Evolutionary conservation across 1,284 basidiomycete species (phyloP), one percentile per base, ranked within the genome.

Genomic region (Fomes fomentarius): DNA sequence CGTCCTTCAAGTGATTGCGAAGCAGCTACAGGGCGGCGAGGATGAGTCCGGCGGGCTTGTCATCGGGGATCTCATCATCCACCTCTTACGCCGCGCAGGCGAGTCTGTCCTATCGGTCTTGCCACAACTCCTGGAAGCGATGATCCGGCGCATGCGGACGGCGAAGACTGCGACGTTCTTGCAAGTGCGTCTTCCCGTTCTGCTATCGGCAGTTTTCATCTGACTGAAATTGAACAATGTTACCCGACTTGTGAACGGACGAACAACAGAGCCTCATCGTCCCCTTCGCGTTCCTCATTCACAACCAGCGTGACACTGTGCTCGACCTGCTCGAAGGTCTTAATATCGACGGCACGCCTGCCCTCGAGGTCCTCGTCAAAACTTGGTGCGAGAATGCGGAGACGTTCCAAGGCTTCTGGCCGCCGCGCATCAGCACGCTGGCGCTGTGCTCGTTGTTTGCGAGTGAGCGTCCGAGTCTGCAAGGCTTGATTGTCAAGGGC

Each of bases 311-410:
- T 26, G 86, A 92, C 62, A 85, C 84, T 1, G 87, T 94, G 2
- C 76, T 97, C 19, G 74, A 81, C 15, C 78, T 96, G 24, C 79
- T 97, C 30, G 89, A 93, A 61, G 75, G 80, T 5, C 86, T 84
- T 58, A 72, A 71, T 7, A 68, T 85, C 26, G 73, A 85, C 50
- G 82, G 80, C 12, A 78, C 82, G 15, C 80, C 79, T 9, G 85
- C 85, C 0, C 80, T 98, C 14, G 86, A 94, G 60, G 81, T 97
- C 39, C 78, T 99, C 21, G 80, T 96, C 35, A 82, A 87, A 52
- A 88, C 89, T 1, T 98, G 96, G 96, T 93, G 90, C 66, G 96
- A 98, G 68, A 94, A 94, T 64, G 89, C 90, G 24, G 92, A 94
- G 70, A 94, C 91, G 7, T 91, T 98, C 78, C 92, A 94, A 67